Percentiles rank a stretch among this genome's conserved stretches.
Evolutionary conservation across 1,139 yeast genomes (phyloP).

Genomic region (Protomyces arabidopsidicola): DNA sequence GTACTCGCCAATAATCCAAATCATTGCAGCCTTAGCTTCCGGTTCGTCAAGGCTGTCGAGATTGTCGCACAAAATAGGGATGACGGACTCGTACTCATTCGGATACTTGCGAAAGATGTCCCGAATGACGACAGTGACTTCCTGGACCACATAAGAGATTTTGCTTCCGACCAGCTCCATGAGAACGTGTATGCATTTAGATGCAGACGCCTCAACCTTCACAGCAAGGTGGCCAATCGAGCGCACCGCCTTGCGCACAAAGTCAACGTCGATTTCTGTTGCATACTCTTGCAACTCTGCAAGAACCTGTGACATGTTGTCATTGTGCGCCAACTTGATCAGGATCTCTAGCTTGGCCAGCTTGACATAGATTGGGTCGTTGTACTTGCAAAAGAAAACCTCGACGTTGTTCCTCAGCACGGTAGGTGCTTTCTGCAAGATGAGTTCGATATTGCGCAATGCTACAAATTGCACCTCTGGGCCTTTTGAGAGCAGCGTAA

Average conservation of each 20-base stretch:
- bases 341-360: constrained; percentile 87
- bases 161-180: constrained; percentile 60
- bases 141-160: constrained; percentile 73
- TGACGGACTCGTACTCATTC: constrained; percentile 45
- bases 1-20: constrained; percentile 82
- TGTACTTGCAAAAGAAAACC: constrained; percentile 73
- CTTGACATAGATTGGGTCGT: constrained; percentile 83
- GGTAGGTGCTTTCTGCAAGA: constrained; percentile 63
- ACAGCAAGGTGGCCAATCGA: constrained; percentile 88
- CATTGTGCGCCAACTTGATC: constrained; percentile 65
- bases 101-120: constrained; percentile 78
- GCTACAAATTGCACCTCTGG: constrained; percentile 80
- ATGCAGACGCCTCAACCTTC: constrained; percentile 57
- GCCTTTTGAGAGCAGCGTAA: constrained; percentile 68
- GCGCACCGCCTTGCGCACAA: constrained; percentile 80
- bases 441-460: constrained; percentile 69
- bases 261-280: constrained; percentile 75
- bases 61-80: constrained; percentile 47
- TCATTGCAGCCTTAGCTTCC: constrained; percentile 70
- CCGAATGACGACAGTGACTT: constrained; percentile 68
- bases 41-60: constrained; percentile 58
- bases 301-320: constrained; percentile 58
- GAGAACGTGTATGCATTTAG: constrained; percentile 60
- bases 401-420: constrained; percentile 60
- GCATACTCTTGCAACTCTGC: constrained; percentile 81